phyloP scores from a whole-genome alignment of 2,329 filamentous ascomycete genomes.

The Hypoxylon sp. region DNA sequence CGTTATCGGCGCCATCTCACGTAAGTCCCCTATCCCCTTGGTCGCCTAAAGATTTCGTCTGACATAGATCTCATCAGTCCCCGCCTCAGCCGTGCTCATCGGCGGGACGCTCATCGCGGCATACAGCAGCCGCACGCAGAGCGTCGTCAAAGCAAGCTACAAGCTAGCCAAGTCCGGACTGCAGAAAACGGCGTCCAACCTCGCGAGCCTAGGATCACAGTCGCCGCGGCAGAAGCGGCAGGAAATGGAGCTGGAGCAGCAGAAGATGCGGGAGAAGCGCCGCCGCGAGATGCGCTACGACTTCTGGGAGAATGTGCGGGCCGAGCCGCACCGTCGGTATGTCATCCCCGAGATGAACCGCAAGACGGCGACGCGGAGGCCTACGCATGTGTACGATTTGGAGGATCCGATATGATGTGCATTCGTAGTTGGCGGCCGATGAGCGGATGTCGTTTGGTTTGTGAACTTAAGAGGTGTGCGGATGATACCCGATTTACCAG shows the following conservation, averaged over 20 bases:
- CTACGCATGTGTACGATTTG: constrained; percentile 15
- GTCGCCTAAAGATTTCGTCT: constrained; percentile 16
- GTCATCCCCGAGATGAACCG: constrained; percentile 56
- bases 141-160: constrained; percentile 48
- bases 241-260: constrained; percentile 45
- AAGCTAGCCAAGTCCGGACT: constrained; percentile 20
- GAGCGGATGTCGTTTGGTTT: background rate
- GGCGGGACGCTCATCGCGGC: constrained; percentile 64
- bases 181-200: constrained; percentile 29
- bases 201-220: constrained; percentile 49
- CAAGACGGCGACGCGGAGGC: constrained; percentile 38
- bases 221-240: constrained; percentile 42
- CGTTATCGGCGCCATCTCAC: constrained; percentile 62
- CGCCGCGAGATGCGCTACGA: constrained; percentile 55
- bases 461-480: background rate
- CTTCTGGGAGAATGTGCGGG: constrained; percentile 56
- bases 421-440: constrained; percentile 1
- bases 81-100: constrained; percentile 63
- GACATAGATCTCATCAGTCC: constrained; percentile 50
- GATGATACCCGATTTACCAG: constrained; percentile 26
- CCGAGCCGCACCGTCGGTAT: constrained; percentile 50
- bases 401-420: constrained; percentile 19
- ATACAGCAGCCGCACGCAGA: constrained; percentile 64
- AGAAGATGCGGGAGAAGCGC: constrained; percentile 37
- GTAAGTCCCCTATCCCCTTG: constrained; percentile 44